Evolutionary conservation across 2,329 filamentous ascomycete genomes (phyloP).

Genomic region (Teratosphaeriaceae sp.): DNA sequence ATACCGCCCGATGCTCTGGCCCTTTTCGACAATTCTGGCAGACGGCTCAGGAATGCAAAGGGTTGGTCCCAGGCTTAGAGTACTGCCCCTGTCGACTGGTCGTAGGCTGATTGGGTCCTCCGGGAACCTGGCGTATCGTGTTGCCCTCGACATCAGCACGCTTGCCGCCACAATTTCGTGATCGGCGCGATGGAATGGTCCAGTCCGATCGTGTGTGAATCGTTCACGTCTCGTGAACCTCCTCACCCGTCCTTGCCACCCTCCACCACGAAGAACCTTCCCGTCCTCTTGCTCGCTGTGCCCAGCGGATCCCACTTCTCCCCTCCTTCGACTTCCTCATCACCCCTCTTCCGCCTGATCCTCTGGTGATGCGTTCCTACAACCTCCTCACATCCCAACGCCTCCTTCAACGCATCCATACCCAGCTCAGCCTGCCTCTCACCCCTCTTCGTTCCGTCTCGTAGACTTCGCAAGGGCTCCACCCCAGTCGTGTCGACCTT

Average conservation of each 20-base stretch:
- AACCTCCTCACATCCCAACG: constrained; percentile 54
- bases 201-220: too few species aligned
- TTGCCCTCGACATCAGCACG: too few species aligned
- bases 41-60: too few species aligned
- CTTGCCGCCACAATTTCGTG: too few species aligned
- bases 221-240: not conserved
- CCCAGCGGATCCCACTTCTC: constrained; percentile 63
- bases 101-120: too few species aligned
- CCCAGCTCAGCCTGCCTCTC: constrained; percentile 53
- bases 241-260: constrained; percentile 41
- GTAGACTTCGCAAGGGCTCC: constrained; percentile 67
- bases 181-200: too few species aligned
- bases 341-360: constrained; percentile 43
- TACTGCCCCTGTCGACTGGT: too few species aligned
- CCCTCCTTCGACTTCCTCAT: constrained; percentile 39
- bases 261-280: constrained; percentile 72
- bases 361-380: constrained; percentile 49
- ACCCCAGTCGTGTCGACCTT: constrained; percentile 66
- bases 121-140: too few species aligned
- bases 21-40: too few species aligned
- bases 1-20: too few species aligned
- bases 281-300: constrained; percentile 58
- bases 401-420: constrained; percentile 49
- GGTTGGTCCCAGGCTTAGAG: too few species aligned
- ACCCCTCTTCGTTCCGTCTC: constrained; percentile 64